These are phyloP conservation scores for Alternaria sp. DNA, from an alignment of 2,329 filamentous ascomycete genomes.

Conservation along the genomic window DNA sequence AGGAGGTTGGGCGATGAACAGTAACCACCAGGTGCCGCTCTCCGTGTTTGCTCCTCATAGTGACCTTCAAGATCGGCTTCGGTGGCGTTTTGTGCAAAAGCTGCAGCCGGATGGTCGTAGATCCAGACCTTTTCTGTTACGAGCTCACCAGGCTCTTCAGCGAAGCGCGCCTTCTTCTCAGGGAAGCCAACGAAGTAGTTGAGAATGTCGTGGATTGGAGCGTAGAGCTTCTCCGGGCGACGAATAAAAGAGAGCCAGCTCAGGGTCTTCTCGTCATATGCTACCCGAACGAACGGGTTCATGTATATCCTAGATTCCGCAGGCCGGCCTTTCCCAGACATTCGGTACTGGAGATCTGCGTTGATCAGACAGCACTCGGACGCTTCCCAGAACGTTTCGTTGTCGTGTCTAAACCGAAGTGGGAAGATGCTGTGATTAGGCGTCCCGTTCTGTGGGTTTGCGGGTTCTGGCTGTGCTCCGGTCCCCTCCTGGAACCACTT, in stretches of 20 bases:
- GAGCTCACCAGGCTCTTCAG: conserved; percentile 65
- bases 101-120: conserved; percentile 44
- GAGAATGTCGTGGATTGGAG: conserved; percentile 66
- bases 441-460: conserved; percentile 10
- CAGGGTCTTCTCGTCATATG: conserved; percentile 68
- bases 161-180: conserved; percentile 67
- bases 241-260: conserved; percentile 67
- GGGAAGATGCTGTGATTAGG: conserved; percentile 45
- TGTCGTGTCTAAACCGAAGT: conserved; percentile 55
- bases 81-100: conserved; percentile 37
- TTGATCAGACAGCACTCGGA: conserved; percentile 61
- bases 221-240: conserved; percentile 72
- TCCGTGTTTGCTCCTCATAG: conserved; percentile 52
- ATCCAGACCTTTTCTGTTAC: conserved; percentile 64
- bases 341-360: conserved; percentile 53
- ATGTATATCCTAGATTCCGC: conserved; percentile 70
- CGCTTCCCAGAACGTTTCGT: conserved; percentile 57
- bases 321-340: conserved; percentile 50
- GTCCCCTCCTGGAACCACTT: conserved; percentile 62
- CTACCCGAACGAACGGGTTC: conserved; percentile 78
- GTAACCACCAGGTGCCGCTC: conserved; percentile 62
- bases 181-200: conserved; percentile 67
- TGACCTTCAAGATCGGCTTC: conserved; percentile 38
- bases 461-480: conserved; percentile 30
- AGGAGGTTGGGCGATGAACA: conserved; percentile 65